These are phyloP conservation scores for Trametes hirsuta DNA, from an alignment of 1,284 basidiomycete genomes.

Conservation along the genomic window DNA sequence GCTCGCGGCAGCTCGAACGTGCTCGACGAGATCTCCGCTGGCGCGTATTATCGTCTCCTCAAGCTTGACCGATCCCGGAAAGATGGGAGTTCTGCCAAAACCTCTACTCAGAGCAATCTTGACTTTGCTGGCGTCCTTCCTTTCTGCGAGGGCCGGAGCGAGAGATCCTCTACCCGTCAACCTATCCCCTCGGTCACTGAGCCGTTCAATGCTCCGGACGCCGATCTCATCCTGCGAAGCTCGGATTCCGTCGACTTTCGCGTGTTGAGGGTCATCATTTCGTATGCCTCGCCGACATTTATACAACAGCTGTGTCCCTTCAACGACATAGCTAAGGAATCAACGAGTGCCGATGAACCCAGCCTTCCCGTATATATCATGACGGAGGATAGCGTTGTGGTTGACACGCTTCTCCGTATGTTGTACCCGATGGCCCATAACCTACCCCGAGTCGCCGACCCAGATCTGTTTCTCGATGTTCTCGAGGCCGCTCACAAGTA, in stretches of 20 bases:
- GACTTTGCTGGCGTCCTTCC: neutral
- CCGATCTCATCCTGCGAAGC: constrained; percentile 37
- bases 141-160: neutral
- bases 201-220: constrained; percentile 9
- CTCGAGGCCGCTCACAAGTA: constrained; percentile 26
- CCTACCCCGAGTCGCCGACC: neutral
- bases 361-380: neutral
- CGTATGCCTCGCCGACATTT: constrained; percentile 20
- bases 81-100: neutral
- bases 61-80: constrained; percentile 3
- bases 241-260: constrained; percentile 25
- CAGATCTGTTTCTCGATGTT: constrained; percentile 18
- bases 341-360: neutral
- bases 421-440: constrained; percentile 21
- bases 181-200: neutral
- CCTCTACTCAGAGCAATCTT: neutral
- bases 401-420: constrained; percentile 19
- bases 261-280: constrained; percentile 21
- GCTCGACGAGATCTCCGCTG: constrained; percentile 14
- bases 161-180: neutral
- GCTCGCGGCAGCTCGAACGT: constrained; percentile 13
- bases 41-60: constrained; percentile 17
- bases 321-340: neutral
- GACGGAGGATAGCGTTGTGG: constrained; percentile 1
- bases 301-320: neutral